Percentiles rank a stretch among this genome's conserved stretches.
phyloP scores from a whole-genome alignment of 108 stramenopile genomes.

The Nitzschia sp. region DNA sequence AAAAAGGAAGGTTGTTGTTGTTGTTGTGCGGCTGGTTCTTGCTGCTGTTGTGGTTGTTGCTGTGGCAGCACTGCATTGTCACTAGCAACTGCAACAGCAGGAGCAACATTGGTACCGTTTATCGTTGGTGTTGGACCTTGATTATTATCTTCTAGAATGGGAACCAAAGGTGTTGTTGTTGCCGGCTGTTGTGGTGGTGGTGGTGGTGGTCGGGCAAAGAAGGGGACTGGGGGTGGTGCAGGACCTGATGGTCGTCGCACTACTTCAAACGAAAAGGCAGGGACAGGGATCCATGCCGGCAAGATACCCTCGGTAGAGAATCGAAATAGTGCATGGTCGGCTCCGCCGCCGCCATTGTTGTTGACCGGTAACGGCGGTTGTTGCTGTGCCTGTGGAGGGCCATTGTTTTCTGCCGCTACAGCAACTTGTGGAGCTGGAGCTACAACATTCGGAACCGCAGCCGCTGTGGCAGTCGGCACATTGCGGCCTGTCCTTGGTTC shows the following conservation, averaged over 20 bases:
- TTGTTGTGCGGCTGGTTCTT: constrained; percentile 24
- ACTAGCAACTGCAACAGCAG: not conserved
- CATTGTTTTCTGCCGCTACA: not conserved
- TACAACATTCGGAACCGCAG: not conserved
- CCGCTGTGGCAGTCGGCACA: not conserved
- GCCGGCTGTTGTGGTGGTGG: constrained; percentile 16
- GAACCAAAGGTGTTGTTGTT: constrained; percentile 34
- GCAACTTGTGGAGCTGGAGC: not conserved
- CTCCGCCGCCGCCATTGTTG: too few species aligned
- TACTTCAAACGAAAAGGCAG: constrained; percentile 82
- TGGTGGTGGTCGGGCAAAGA: not conserved
- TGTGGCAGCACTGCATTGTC: constrained; percentile 1
- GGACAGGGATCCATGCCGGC: constrained; percentile 78
- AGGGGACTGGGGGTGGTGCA: not conserved
- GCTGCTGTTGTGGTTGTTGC: constrained; percentile 3
- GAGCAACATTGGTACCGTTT: not conserved
- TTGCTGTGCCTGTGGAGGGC: constrained; percentile 24
- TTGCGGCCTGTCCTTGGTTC: constrained; percentile 2
- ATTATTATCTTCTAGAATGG: constrained; percentile 26
- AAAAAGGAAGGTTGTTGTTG: constrained; percentile 49
- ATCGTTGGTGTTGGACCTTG: not conserved
- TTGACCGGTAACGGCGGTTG: too few species aligned
- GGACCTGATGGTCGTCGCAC: constrained; percentile 56
- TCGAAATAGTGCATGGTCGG: constrained; percentile 68
- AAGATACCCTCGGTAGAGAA: constrained; percentile 79